Evolutionary conservation across 139 green algal genomes (phyloP).

Genomic region (Spirogloea muscicola): DNA sequence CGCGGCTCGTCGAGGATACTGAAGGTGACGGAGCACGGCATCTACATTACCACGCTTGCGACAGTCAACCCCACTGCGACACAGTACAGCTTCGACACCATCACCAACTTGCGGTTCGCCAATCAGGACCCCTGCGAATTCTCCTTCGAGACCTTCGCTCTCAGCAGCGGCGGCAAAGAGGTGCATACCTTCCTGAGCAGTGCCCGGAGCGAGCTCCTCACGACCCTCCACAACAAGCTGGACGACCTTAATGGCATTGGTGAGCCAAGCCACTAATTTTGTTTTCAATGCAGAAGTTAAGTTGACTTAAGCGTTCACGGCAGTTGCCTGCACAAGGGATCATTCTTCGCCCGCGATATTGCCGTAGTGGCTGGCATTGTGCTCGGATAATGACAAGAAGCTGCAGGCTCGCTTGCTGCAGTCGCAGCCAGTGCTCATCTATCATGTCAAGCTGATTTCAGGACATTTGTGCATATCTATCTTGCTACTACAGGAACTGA

Average conservation of each 20-base stretch:
- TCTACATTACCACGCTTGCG: slow-evolving; percentile 26
- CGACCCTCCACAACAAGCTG: slow-evolving; percentile 37
- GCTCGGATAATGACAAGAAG: too few relatives aligned
- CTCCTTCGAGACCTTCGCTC: slow-evolving; percentile 22
- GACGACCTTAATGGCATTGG: slow-evolving; percentile 46
- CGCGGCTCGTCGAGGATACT: slow-evolving; percentile 20
- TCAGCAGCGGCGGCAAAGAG: background rate
- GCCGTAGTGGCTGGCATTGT: too few relatives aligned
- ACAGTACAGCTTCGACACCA: slow-evolving; percentile 30
- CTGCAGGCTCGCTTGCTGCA: too few relatives aligned
- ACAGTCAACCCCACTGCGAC: slow-evolving; percentile 1
- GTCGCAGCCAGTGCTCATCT: too few relatives aligned
- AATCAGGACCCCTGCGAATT: slow-evolving; percentile 22
- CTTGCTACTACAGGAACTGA: slow-evolving; percentile 44
- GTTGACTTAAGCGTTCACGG: too few relatives aligned
- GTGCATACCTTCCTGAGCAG: slow-evolving; percentile 2
- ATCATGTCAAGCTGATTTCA: too few relatives aligned
- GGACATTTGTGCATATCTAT: too few relatives aligned
- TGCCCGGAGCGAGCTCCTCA: slow-evolving; percentile 14
- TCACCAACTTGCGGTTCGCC: slow-evolving; percentile 22
- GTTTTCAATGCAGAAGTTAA: too few relatives aligned
- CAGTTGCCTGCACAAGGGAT: too few relatives aligned
- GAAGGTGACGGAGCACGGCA: slow-evolving; percentile 11
- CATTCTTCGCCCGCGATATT: too few relatives aligned
- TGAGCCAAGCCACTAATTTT: too few relatives aligned